phyloP scores from a whole-genome alignment of 768 basidiomycete genomes.

The Rhizopogon vesiculosus region DNA sequence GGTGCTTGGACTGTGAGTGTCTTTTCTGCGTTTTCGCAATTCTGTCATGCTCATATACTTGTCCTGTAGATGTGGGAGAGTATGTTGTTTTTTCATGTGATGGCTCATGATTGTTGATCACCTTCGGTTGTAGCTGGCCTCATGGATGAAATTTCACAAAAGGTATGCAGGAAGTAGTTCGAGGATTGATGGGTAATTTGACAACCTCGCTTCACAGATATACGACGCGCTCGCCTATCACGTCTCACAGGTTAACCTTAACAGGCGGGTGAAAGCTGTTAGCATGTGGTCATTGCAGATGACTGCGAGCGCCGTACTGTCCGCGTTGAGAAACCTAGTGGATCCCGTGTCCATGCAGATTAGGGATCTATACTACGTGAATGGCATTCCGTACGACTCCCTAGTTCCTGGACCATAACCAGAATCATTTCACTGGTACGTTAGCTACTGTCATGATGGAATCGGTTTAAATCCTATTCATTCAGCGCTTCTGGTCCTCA shows the following conservation, averaged over 20 bases:
- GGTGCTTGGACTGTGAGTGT: conserved; percentile 89
- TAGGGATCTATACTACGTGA: conserved; percentile 24
- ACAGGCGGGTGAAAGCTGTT: conserved; percentile 85
- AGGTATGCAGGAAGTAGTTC: conserved; percentile 40
- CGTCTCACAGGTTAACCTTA: conserved; percentile 86
- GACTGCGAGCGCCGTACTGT: conserved; percentile 84
- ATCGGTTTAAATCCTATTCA: background rate
- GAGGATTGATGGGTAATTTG: background rate
- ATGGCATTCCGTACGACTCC: conserved; percentile 27
- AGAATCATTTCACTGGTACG: background rate
- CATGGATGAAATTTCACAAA: conserved; percentile 84
- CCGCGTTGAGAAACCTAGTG: conserved; percentile 69
- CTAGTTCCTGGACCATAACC: conserved; percentile 15
- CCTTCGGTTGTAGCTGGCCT: conserved; percentile 63
- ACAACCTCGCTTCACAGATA: conserved; percentile 37
- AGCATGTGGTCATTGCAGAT: conserved; percentile 93
- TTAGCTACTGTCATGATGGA: background rate
- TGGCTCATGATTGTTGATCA: conserved; percentile 1
- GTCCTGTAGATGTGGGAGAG: conserved; percentile 83
- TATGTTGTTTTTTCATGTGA: conserved; percentile 32
- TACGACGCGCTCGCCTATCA: conserved; percentile 95
- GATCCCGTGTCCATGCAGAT: conserved; percentile 50
- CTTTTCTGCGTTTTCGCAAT: background rate
- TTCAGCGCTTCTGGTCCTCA: background rate
- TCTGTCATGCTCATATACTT: conserved; percentile 10